phyloP scores from a whole-genome alignment of 768 basidiomycete genomes.

The Tylopilus felleus region DNA sequence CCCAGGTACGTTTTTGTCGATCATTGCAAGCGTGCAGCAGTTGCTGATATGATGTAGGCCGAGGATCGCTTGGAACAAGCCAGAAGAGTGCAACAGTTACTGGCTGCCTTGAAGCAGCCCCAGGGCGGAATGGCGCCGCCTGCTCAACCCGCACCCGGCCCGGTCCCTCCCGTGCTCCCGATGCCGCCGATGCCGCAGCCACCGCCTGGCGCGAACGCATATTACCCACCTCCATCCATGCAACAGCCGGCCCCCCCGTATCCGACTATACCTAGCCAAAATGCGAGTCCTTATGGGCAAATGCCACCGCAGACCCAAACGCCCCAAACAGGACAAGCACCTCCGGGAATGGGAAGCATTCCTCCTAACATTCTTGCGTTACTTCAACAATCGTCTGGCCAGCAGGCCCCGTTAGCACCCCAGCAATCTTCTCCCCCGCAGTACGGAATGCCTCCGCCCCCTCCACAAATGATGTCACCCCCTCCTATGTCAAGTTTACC shows the following conservation, averaged over 20 bases:
- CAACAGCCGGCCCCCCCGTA: constrained; percentile 28
- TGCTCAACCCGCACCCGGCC: constrained; percentile 31
- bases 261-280: constrained; percentile 17
- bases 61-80: constrained; percentile 90
- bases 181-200: constrained; percentile 36
- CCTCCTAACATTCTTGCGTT: constrained; percentile 71
- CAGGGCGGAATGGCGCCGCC: constrained; percentile 32
- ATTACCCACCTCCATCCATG: constrained; percentile 42
- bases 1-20: constrained; percentile 30
- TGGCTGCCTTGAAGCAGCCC: constrained; percentile 79
- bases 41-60: constrained; percentile 4
- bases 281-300: constrained; percentile 27
- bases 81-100: constrained; percentile 76
- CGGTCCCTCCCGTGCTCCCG: constrained; percentile 33
- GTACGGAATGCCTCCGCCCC: constrained; percentile 40
- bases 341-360: constrained; percentile 38
- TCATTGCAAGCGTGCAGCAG: background rate
- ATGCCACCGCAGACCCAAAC: constrained; percentile 29
- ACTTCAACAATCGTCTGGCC: constrained; percentile 50
- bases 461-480: constrained; percentile 43
- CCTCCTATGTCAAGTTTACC: constrained; percentile 41
- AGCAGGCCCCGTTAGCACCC: constrained; percentile 31
- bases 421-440: constrained; percentile 28
- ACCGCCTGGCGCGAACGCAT: constrained; percentile 31
- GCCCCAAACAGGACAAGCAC: constrained; percentile 34